Evolutionary conservation across 345 rosid genomes (phyloP).

Genomic region (Erucastrum elatum): DNA sequence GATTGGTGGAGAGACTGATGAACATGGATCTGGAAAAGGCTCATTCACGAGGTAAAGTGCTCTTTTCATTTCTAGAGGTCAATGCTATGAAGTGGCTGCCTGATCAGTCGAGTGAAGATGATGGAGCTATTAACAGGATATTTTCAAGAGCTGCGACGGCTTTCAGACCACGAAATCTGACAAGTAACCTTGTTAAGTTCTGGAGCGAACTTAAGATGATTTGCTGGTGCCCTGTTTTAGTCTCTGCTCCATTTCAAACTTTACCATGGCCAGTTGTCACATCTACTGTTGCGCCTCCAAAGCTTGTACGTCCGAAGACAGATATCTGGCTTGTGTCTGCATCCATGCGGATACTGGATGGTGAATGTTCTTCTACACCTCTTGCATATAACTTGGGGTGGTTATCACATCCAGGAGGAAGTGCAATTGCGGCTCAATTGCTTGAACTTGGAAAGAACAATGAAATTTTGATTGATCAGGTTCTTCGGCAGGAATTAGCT

Average conservation of each 20-base stretch:
- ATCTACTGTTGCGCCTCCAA: conserved; percentile 90
- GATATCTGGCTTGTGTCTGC: conserved; percentile 96
- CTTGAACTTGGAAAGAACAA: conserved; percentile 97
- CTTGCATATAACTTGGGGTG: conserved; percentile 88
- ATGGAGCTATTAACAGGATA: conserved; percentile 65
- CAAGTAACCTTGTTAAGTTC: conserved; percentile 74
- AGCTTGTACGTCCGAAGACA: conserved; percentile 75
- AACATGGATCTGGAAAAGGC: conserved; percentile 72
- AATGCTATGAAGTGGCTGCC: conserved; percentile 91
- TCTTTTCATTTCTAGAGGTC: conserved; percentile 84
- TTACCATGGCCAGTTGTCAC: conserved; percentile 91
- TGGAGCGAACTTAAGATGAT: conserved; percentile 86
- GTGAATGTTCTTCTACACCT: conserved; percentile 91
- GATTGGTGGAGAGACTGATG: conserved; percentile 66
- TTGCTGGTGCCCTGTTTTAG: conserved; percentile 96
- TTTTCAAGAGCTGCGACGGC: conserved; percentile 88
- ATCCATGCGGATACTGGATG: conserved; percentile 92
- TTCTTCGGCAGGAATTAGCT: conserved; percentile 81
- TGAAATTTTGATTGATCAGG: conserved; percentile 72
- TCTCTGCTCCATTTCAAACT: conserved; percentile 71
- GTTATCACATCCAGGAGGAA: conserved; percentile 90
- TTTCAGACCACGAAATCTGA: conserved; percentile 73
- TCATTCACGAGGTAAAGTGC: conserved; percentile 71
- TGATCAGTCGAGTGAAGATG: conserved; percentile 59
- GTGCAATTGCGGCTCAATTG: conserved; percentile 91